These are phyloP conservation scores for Keithomyces neogunnii DNA, from an alignment of 2,329 filamentous ascomycete species.

Conservation along the genomic window DNA sequence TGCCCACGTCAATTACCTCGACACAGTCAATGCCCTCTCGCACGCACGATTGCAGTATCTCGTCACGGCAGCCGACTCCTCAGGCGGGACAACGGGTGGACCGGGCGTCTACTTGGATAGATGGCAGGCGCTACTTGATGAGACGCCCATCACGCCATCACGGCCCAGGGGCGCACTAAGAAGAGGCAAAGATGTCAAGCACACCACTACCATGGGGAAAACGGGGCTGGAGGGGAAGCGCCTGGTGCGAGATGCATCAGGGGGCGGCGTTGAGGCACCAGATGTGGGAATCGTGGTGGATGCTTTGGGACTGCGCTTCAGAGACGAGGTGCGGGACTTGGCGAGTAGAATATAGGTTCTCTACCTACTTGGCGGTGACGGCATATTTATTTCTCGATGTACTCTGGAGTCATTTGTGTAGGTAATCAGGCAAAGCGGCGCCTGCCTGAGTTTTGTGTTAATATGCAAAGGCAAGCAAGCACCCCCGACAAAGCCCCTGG, in stretches of 20 bases:
- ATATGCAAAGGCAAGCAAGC: too few species aligned
- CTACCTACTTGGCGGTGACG: too few species aligned
- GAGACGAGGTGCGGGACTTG: constrained; percentile 31
- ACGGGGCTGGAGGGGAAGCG: constrained; percentile 22
- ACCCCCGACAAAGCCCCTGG: too few species aligned
- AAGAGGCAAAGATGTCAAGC: constrained; percentile 42
- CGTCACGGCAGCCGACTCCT: constrained; percentile 30
- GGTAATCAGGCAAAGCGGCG: too few species aligned
- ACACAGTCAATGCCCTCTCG: constrained; percentile 44
- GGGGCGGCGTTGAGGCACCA: constrained; percentile 15
- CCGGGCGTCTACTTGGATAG: constrained; percentile 65
- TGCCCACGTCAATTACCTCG: constrained; percentile 52
- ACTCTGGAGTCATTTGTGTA: too few species aligned
- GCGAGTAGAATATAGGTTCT: constrained; percentile 2
- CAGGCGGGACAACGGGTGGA: constrained; percentile 37
- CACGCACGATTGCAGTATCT: constrained; percentile 46
- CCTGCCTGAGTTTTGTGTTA: too few species aligned
- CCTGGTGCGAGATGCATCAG: constrained; percentile 9
- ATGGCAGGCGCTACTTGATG: constrained; percentile 65
- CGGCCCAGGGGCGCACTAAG: constrained; percentile 43
- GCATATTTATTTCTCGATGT: too few species aligned
- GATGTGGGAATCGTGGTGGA: constrained; percentile 22
- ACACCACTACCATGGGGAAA: constrained; percentile 33
- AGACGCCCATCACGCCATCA: constrained; percentile 59
- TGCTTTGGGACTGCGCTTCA: constrained; percentile 32